Percentiles rank a stretch among this genome's conserved stretches.
phyloP scores from a whole-genome alignment of 2,329 filamentous ascomycete genomes.

The Knufia fluminis region DNA sequence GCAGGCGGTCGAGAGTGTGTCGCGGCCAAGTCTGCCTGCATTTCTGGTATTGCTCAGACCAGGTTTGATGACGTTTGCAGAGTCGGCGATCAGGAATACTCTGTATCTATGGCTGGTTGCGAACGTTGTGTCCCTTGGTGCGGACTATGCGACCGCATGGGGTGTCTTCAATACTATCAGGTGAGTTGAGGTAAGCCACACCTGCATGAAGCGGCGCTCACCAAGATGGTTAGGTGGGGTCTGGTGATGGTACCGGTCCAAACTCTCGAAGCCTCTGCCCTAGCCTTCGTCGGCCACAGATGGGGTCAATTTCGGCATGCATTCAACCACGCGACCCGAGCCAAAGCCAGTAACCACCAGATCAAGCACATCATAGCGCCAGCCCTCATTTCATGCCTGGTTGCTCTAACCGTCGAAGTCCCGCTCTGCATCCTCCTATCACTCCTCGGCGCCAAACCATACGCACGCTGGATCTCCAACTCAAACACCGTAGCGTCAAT shows the following conservation, averaged over 20 bases:
- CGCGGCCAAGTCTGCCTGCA: slow-evolving; percentile 34
- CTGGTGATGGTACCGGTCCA: slow-evolving; percentile 65
- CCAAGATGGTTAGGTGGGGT: slow-evolving; percentile 47
- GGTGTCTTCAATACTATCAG: slow-evolving; percentile 61
- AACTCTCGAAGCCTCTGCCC: slow-evolving; percentile 54
- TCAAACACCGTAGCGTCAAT: slow-evolving; percentile 51
- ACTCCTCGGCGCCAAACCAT: slow-evolving; percentile 47
- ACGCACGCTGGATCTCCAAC: slow-evolving; percentile 53
- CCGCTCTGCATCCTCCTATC: slow-evolving; percentile 56
- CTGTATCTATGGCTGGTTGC: slow-evolving; percentile 63
- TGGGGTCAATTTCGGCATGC: slow-evolving; percentile 43
- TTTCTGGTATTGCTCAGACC: slow-evolving; percentile 48
- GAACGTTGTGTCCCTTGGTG: slow-evolving; percentile 54
- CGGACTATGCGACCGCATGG: slow-evolving; percentile 62
- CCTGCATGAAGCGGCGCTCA: not conserved
- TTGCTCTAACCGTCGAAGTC: slow-evolving; percentile 52
- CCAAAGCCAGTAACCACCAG: slow-evolving; percentile 28
- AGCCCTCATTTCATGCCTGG: slow-evolving; percentile 42
- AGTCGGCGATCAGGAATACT: slow-evolving; percentile 58
- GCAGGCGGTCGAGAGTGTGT: slow-evolving; percentile 15
- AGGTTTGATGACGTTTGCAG: slow-evolving; percentile 50
- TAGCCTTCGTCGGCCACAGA: slow-evolving; percentile 57
- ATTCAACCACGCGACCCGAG: slow-evolving; percentile 6
- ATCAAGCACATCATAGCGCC: slow-evolving; percentile 39
- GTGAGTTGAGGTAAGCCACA: not conserved